Conservation (phyloP, 768 basidiomycete species). For the Hygrophorus pudorinus region DNA sequence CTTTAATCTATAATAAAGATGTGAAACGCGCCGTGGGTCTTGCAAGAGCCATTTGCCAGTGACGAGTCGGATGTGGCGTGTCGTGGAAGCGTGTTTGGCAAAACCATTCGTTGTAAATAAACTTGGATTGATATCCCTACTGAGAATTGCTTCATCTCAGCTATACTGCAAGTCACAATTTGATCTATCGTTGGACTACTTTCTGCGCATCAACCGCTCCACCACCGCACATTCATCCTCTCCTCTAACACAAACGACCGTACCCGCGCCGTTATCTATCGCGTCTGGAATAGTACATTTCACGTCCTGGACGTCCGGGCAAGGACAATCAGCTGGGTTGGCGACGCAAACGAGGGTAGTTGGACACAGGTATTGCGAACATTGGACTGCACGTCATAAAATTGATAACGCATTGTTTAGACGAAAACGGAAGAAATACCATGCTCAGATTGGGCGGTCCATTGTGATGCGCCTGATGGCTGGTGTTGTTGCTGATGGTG, state of each 20-base stretch:
- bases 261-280: conserved; percentile 39
- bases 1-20: neutral
- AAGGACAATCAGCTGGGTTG: conserved; percentile 61
- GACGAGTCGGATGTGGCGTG: conserved; percentile 4
- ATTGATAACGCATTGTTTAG: neutral
- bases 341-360: conserved; percentile 61
- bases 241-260: conserved; percentile 65
- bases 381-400: conserved; percentile 40
- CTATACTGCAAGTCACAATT: neutral
- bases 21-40: conserved; percentile 52
- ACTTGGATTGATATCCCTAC: neutral
- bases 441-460: conserved; percentile 54
- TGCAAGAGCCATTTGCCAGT: conserved; percentile 46
- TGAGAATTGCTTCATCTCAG: no score
- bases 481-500: conserved; percentile 45
- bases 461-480: conserved; percentile 46
- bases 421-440: conserved; percentile 26
- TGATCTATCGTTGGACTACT: neutral
- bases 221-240: conserved; percentile 51
- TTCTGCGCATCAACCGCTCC: conserved; percentile 36
- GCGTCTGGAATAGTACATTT: conserved; percentile 67
- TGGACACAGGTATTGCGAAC: conserved; percentile 69
- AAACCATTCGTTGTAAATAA: neutral
- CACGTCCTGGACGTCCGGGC: conserved; percentile 65
- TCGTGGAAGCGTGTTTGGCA: conserved; percentile 2